Base-by-base conservation (phyloP, 148 eudicot species). In the Dysphania ambrosioides region DNA sequence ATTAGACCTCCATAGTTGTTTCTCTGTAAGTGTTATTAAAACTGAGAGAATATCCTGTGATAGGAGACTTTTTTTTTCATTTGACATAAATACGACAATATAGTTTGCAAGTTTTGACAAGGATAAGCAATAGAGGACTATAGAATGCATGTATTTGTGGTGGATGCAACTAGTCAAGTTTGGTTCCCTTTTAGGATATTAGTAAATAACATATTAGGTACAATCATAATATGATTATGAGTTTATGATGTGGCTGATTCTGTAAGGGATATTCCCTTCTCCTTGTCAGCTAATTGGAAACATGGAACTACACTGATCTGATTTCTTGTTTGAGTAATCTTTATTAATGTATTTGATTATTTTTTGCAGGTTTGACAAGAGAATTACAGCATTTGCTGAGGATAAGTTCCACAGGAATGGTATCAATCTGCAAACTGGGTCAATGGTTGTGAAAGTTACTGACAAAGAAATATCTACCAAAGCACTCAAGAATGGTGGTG, bases 351-450 rank as follows among this genome's bases (percentile, higher is more conserved):
- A n/a, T 42, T 72, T 72, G 32, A n/a, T 66, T 49, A 15, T 40
- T 60, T 60, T 0, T n/a, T 82, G 68, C 84, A 89, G 93, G 93
- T 89, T 87, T 74, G 90, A 87, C 80, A 89, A 89, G 78, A 87
- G 93, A 81, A 89, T 89, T 58, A 89, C 93, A 51, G 85, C 83
- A 47, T 89, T 89, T 81, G 91, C 93, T 16, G 93, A 89, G 76
- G 82, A 82, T 38, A 89, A 89, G 82, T 87, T 89, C 74, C 81
- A 84, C 49, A 89, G 93, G 80, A 89, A 87, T 73, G 93, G 93
- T 34, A 85, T 89, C 31, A 76, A 87, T 72, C 58, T 89, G 18
- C 84, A 87, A 76, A 87, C 91, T 30, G 93, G 93, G 32, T 83
- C 87, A 24, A 87, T 89, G 90, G 93, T 89, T 65, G 79, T 74